Conservation (phyloP, 2,329 filamentous ascomycete species). For the Emergomyces orientalis region DNA sequence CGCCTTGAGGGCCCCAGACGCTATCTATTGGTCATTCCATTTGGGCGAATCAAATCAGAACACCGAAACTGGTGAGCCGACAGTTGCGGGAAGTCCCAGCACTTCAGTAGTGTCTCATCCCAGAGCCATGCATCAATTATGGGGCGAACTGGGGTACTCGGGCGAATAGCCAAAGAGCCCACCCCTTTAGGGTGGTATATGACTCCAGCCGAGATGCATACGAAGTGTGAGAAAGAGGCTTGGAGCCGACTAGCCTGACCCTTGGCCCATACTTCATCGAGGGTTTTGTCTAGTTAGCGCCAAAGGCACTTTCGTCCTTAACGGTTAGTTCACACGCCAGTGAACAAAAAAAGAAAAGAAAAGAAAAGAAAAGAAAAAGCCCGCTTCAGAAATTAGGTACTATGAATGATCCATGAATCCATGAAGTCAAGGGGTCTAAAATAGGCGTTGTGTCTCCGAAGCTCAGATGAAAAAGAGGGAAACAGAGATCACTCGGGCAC, state of each 20-base stretch:
- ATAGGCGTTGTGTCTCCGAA: neutral
- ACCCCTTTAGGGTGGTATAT: neutral
- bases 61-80: neutral
- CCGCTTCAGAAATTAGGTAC: neutral
- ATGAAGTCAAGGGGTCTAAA: neutral
- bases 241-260: conserved; percentile 1
- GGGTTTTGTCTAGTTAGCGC: neutral
- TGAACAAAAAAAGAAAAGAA: neutral
- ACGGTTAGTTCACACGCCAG: neutral
- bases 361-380: neutral
- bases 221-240: conserved; percentile 4
- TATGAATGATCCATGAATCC: neutral
- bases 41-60: neutral
- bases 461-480: neutral
- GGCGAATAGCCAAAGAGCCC: neutral
- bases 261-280: neutral
- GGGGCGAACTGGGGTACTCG: neutral
- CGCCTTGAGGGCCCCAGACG: conserved; percentile 5
- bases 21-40: neutral
- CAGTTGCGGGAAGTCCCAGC: conserved; percentile 5
- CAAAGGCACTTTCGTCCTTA: neutral
- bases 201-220: conserved; percentile 3
- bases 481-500: no score
- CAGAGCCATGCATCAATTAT: conserved; percentile 4
- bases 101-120: neutral